Evolutionary conservation across 2,329 filamentous ascomycete genomes (phyloP).

Genomic region (Hypoxylon sp.): DNA sequence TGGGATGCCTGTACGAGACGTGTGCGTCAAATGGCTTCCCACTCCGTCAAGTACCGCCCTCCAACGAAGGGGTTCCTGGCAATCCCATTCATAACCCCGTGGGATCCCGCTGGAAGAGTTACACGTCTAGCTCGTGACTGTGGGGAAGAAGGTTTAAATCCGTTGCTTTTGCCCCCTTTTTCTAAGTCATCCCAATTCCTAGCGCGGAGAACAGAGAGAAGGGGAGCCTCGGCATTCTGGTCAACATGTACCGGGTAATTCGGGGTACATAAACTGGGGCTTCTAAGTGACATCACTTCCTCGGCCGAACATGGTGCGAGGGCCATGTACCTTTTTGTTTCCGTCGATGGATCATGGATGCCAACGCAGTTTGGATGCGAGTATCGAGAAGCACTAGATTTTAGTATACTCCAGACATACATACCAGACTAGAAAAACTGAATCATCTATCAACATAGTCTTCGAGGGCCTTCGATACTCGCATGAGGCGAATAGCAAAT

Average conservation of each 20-base stretch:
- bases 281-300: conserved; percentile 42
- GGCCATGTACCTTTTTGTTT: conserved; percentile 22
- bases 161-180: conserved; percentile 42
- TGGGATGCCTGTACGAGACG: conserved; percentile 1
- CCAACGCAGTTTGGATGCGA: conserved; percentile 6
- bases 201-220: conserved; percentile 28
- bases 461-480: conserved; percentile 1
- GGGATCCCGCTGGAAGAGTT: conserved; percentile 29
- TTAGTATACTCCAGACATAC: conserved; percentile 15
- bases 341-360: conserved; percentile 3
- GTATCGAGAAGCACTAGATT: conserved; percentile 7
- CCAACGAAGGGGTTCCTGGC: conserved; percentile 25
- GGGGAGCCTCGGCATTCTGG: conserved; percentile 45
- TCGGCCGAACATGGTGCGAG: conserved; percentile 44
- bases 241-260: conserved; percentile 38
- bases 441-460: conserved; percentile 7
- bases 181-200: conserved; percentile 18
- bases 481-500: conserved; percentile 22
- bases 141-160: conserved; percentile 44
- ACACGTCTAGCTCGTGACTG: conserved; percentile 40
- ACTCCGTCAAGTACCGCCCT: background rate
- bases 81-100: conserved; percentile 30
- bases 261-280: conserved; percentile 32
- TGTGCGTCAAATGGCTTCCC: conserved; percentile 15
- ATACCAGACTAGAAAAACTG: background rate